Evolutionary conservation across 306 rosid genomes (phyloP), one percentile per base, ranked within the genome.

Genomic region (Hippophae tibetana): DNA sequence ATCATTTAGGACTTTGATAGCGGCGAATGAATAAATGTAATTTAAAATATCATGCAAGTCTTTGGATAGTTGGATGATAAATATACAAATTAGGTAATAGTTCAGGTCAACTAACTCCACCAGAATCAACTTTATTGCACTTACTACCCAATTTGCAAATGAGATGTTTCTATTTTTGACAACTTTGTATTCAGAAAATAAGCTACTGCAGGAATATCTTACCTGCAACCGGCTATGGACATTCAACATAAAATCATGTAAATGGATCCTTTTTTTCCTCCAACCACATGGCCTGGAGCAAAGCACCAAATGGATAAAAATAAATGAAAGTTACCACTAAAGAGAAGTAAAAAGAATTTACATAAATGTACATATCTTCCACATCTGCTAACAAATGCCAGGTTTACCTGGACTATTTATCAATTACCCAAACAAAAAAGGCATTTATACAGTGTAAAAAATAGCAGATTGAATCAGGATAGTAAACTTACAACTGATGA

Each of bases 201-300:
- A 31, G 38, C 5, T 31, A 31, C 5, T 31, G 38, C 38, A 31
- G 38, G 38, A 31, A 31, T 2, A 31, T 31, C 95, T 73, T 74
- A 92, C 99, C 80, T 83, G 96, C 83, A 92, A 74, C 55, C 86
- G 74, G 76, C 88, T 88, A 72, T 92, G 99, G 67, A 92, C 86
- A 53, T 80, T 82, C 80, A 92, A 76, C 96, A 92, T 92, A 69
- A 92, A 84, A 80, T 92, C 99, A 57, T 92, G 99, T 74, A 88
- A 88, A 86, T 92, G 99, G 67, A 88, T 92, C 82, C 99, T 82
- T 66, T 82, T 92, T 61, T 80, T 92, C 81, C 78, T 82, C 99
- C 99, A 92, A 73, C 62, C 80, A 57, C 68, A 56, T 60, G 96
- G 82, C 79, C 99, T 92, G 83, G 38, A 5, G 8, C 12, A 62